Evolutionary conservation across 169 alveolate genomes (phyloP), one percentile per base, ranked within the genome.

Genomic region (Plasmodium malariae): DNA sequence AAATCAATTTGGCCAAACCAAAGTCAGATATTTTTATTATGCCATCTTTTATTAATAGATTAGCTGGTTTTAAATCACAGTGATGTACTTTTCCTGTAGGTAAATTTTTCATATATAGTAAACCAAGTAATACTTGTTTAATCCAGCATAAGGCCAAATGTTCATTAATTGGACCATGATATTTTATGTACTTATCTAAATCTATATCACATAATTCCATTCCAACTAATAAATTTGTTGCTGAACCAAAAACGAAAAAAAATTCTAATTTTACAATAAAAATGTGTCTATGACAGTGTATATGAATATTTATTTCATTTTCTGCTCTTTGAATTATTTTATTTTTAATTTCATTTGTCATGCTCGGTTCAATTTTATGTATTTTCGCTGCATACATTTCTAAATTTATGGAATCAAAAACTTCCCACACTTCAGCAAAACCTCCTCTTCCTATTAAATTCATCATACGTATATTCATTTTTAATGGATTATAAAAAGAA

Each of bases 371-470:
- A 48, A 96, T 91, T 19, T 94, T 96, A 88, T 96, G 98, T 32
- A 96, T 94, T 74, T 96, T 96, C 36, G 98, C 98, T 6, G 98
- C 98, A 26, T 95, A 95, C 60, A 95, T 95, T 55, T 93, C 95
- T 89, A 95, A 95, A 19, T 97, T 96, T 57, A 95, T 94, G 34
- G 97, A 96, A 74, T 96, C 97, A 40, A 96, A 93, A 63, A 94
- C 98, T 87, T 96, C 98, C 98, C 98, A 96, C 4, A 96, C 98
- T 87, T 96, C 98, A 4, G 98, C 97, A 72, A 96, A 96, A 11
- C 98, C 98, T 9, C 98, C 98, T 88, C 96, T 95, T 9, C 98
- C 98, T 28, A 96, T 93, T 96, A 96, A 94, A 69, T 96, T 96
- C 80, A 96, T 90, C 86, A 96, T 88, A 48, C 97, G 62, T 87